Conservation (phyloP, 2,329 filamentous ascomycete species). For the Colletotrichum simmondsii region DNA sequence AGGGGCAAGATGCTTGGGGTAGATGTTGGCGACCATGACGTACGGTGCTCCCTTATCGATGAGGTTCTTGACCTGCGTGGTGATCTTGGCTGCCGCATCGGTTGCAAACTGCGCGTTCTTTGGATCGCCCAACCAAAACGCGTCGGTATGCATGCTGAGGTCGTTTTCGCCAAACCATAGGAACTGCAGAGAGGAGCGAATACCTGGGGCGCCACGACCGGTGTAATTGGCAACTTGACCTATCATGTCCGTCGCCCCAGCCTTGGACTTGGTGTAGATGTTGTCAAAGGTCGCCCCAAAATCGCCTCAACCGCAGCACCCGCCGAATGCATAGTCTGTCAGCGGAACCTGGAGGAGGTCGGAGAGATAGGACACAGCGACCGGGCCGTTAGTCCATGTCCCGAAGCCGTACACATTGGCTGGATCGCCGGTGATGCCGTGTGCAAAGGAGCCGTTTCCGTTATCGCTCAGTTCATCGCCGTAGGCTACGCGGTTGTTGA, state of each 20-base stretch:
- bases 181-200: background rate
- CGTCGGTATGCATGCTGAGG: constrained; percentile 15
- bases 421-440: constrained; percentile 4
- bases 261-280: constrained; percentile 11
- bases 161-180: background rate
- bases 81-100: constrained; percentile 11
- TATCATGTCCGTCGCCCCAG: constrained; percentile 11
- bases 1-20: background rate
- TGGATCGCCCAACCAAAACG: constrained; percentile 12
- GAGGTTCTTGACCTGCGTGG: background rate
- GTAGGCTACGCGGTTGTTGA: background rate
- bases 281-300: constrained; percentile 19
- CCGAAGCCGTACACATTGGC: constrained; percentile 17
- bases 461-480: background rate
- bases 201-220: background rate
- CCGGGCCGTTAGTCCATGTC: constrained; percentile 15
- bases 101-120: constrained; percentile 5
- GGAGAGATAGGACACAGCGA: constrained; percentile 18
- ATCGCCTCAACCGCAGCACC: constrained; percentile 13
- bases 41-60: background rate
- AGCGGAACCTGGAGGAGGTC: constrained; percentile 8
- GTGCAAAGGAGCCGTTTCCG: background rate
- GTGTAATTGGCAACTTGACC: background rate
- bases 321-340: background rate
- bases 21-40: background rate